These are phyloP conservation scores for Penicillium longicatenatum DNA, from an alignment of 495 filamentous ascomycete species.

Conservation along the genomic window DNA sequence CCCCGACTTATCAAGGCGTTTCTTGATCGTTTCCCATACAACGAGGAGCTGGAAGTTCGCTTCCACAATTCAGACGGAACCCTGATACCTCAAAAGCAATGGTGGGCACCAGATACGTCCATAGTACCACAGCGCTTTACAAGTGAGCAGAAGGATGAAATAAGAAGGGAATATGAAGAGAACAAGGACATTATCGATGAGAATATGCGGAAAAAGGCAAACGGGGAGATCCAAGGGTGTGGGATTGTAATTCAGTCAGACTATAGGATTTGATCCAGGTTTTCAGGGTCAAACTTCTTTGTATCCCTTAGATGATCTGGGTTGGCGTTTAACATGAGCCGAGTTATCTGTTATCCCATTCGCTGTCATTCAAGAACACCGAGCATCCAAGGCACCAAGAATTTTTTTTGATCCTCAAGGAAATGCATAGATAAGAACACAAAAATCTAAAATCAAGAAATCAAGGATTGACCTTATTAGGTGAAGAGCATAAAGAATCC, in stretches of 20 bases:
- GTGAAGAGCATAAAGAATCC: no score
- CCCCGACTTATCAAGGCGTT: neutral
- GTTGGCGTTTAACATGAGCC: no score
- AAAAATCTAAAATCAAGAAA: no score
- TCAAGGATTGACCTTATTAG: no score
- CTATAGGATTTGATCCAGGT: slow-evolving; percentile 5
- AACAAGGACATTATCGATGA: neutral
- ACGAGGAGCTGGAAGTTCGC: neutral
- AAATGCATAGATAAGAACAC: no score
- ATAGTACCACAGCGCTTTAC: neutral
- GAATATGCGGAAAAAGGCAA: neutral
- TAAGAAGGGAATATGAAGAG: neutral
- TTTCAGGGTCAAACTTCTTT: no score
- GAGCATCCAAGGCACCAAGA: no score
- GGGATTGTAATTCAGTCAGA: neutral
- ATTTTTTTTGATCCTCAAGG: no score
- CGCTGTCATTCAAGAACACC: no score
- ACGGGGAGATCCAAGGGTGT: neutral
- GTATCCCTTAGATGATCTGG: no score
- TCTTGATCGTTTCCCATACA: neutral
- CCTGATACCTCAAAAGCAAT: neutral
- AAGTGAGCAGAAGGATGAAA: neutral
- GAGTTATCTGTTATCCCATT: no score
- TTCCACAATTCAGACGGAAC: neutral
- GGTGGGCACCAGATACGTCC: neutral